These are phyloP conservation scores for Babesia gibsoni DNA, from an alignment of 169 alveolate species.

Conservation along the genomic window DNA sequence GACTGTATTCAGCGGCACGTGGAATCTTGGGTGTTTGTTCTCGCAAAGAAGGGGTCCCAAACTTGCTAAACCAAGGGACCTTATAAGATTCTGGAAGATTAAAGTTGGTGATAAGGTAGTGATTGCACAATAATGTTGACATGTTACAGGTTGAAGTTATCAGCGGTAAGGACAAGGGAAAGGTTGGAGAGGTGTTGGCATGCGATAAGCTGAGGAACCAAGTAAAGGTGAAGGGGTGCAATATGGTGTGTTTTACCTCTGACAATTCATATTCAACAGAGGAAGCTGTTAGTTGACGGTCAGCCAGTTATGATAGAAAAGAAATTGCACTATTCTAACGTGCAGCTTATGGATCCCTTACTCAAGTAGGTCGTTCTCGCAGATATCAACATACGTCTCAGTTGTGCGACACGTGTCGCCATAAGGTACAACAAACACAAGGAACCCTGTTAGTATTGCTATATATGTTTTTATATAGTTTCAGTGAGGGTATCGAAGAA, in stretches of 20 bases:
- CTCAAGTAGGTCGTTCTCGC: slow-evolving; percentile 34
- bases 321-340: slow-evolving; percentile 87
- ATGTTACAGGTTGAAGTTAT: slow-evolving; percentile 74
- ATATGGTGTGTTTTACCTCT: slow-evolving; percentile 60
- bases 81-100: slow-evolving; percentile 79
- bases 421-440: slow-evolving; percentile 59
- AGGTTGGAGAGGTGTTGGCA: slow-evolving; percentile 77
- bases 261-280: slow-evolving; percentile 8
- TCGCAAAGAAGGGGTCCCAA: slow-evolving; percentile 66
- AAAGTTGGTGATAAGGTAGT: slow-evolving; percentile 78
- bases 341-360: slow-evolving; percentile 82
- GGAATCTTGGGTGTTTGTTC: not conserved
- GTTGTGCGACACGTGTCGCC: slow-evolving; percentile 72
- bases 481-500: slow-evolving; percentile 82
- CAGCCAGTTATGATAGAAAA: slow-evolving; percentile 73
- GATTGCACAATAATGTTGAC: not conserved
- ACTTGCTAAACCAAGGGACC: slow-evolving; percentile 67
- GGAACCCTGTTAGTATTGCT: slow-evolving; percentile 62
- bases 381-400: not conserved
- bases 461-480: slow-evolving; percentile 2
- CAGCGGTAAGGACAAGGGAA: slow-evolving; percentile 83
- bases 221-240: slow-evolving; percentile 85
- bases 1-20: no score
- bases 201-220: slow-evolving; percentile 77
- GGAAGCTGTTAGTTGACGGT: slow-evolving; percentile 66